A percentile compares a stretch with the other conserved stretches of the same genome.
Evolutionary conservation across 441 rosid species (phyloP).

Genomic region (Pelargonium cotyledonis): DNA sequence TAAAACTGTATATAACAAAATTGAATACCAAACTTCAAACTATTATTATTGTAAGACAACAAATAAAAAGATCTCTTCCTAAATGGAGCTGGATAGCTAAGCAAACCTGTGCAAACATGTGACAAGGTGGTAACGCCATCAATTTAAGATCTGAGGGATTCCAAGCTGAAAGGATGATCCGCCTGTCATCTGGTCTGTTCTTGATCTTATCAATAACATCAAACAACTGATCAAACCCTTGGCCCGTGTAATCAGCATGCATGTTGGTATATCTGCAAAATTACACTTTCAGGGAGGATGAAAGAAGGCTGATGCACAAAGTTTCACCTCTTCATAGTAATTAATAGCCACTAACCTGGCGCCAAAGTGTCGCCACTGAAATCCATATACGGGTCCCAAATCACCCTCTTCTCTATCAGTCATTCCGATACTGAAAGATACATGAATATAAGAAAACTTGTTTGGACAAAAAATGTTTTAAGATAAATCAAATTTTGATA

Average conservation of each 20-base stretch:
- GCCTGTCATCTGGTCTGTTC: constrained; percentile 72
- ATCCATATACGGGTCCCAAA: constrained; percentile 84
- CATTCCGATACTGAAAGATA: constrained; percentile 49
- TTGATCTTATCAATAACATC: constrained; percentile 79
- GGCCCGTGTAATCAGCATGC: constrained; percentile 82
- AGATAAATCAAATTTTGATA: not conserved
- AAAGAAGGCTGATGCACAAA: not conserved
- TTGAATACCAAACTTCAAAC: no score
- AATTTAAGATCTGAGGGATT: constrained; percentile 81
- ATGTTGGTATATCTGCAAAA: constrained; percentile 58
- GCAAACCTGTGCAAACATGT: constrained; percentile 83
- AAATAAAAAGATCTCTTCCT: no score
- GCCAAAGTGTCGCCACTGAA: constrained; percentile 96
- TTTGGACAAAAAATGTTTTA: no score
- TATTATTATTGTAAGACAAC: no score
- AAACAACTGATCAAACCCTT: constrained; percentile 80
- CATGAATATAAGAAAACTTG: not conserved
- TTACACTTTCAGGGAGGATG: not conserved
- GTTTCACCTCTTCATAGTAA: constrained; percentile 5
- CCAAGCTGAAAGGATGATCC: constrained; percentile 85
- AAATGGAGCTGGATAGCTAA: no score
- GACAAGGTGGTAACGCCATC: constrained; percentile 98
- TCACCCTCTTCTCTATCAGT: constrained; percentile 74
- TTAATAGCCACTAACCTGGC: constrained; percentile 46
- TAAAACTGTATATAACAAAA: constrained; percentile 43